A percentile compares a stretch with the other conserved stretches of the same genome.
Conservation (phyloP, 2,329 filamentous ascomycete genomes). For the Ophiostoma sp. region DNA sequence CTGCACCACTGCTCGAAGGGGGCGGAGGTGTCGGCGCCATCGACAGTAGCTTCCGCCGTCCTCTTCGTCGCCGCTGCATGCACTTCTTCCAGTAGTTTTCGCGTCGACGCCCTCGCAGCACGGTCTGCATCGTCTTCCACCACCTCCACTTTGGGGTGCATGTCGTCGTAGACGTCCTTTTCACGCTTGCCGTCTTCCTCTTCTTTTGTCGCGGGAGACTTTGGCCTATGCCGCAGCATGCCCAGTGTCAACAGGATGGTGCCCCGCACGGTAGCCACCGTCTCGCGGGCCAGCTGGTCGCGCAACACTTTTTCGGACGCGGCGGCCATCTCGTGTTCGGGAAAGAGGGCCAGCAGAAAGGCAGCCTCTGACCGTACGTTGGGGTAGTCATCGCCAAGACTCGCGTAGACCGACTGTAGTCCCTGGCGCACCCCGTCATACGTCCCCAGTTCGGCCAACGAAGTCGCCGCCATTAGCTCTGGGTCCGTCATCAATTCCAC, state of each 20-base stretch:
- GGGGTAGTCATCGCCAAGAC: background rate
- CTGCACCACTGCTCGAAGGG: constrained; percentile 10
- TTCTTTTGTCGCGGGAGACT: background rate
- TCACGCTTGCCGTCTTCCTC: background rate
- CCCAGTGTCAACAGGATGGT: background rate
- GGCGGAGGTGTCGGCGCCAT: background rate
- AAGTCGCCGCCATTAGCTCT: background rate
- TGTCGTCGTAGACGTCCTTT: background rate
- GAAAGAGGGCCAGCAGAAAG: background rate
- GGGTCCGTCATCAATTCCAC: background rate
- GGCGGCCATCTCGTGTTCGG: background rate
- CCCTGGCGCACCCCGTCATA: background rate
- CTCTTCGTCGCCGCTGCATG: background rate
- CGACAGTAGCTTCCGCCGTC: too few relatives aligned
- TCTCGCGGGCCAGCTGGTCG: background rate
- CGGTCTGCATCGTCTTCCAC: background rate
- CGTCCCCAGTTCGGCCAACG: background rate
- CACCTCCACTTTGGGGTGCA: background rate
- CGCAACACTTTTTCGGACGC: background rate
- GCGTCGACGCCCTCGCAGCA: background rate
- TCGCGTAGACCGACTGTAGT: background rate
- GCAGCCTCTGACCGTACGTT: background rate
- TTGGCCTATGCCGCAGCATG: background rate
- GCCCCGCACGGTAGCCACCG: background rate
- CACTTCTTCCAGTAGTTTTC: background rate